These are phyloP conservation scores for Mimosa pudica DNA, from an alignment of 306 rosid genomes.

Conservation along the genomic window DNA sequence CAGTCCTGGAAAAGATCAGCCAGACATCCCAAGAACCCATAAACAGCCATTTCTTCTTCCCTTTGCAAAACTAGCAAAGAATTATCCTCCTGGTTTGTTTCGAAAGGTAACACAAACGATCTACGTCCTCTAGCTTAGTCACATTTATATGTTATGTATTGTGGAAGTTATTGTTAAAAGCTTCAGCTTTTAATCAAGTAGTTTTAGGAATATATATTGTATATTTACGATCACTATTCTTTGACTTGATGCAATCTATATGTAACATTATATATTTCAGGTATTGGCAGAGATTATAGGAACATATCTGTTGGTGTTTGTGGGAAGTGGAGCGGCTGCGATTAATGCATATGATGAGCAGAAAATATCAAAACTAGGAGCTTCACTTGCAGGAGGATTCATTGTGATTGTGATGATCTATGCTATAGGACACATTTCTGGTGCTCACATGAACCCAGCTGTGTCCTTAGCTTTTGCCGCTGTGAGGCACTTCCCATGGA, in stretches of 20 bases:
- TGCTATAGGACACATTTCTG: constrained; percentile 84
- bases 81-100: constrained; percentile 57
- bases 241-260: not conserved
- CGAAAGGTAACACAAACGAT: constrained; percentile 45
- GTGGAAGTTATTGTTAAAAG: too few species aligned
- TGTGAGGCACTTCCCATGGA: constrained; percentile 70
- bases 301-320: constrained; percentile 74
- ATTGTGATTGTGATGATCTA: constrained; percentile 78
- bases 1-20: constrained; percentile 18
- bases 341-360: constrained; percentile 49
- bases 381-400: constrained; percentile 73
- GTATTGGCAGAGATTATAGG: constrained; percentile 76
- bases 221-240: not conserved
- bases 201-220: not conserved
- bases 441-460: constrained; percentile 89
- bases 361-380: constrained; percentile 64
- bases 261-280: constrained; percentile 29
- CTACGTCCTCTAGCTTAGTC: not conserved
- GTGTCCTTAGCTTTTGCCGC: constrained; percentile 81
- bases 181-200: not conserved
- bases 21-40: constrained; percentile 24
- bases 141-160: too few species aligned
- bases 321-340: constrained; percentile 72
- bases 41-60: constrained; percentile 1
- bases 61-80: constrained; percentile 24